Conservation (phyloP, 2,329 filamentous ascomycete species). For the Colletotrichum phormii region DNA sequence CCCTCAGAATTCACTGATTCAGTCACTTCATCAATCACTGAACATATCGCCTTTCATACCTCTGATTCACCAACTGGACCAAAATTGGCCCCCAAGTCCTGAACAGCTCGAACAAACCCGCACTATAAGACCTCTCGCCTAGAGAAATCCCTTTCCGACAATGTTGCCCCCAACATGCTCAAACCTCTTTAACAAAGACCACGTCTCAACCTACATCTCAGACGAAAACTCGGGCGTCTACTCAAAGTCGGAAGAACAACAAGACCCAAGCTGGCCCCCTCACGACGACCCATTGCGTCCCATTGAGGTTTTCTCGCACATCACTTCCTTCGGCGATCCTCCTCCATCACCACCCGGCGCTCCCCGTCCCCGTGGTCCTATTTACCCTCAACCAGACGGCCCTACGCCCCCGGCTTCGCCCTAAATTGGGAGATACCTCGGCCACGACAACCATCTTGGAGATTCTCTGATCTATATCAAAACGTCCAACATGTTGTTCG, state of each 20-base stretch:
- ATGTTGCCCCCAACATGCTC: constrained; percentile 10
- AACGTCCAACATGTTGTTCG: not conserved
- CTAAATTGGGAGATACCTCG: not conserved
- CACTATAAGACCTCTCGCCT: not conserved
- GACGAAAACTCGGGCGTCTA: not conserved
- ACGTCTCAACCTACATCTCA: not conserved
- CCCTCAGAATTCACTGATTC: not conserved
- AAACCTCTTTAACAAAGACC: not conserved
- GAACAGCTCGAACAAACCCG: not conserved
- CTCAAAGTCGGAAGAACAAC: not conserved
- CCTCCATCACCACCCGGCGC: constrained; percentile 13
- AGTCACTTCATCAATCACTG: not conserved
- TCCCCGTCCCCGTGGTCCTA: not conserved
- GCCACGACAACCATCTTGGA: not conserved
- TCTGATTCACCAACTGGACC: not conserved
- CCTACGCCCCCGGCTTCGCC: constrained; percentile 8
- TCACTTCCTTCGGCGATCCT: not conserved
- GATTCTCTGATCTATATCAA: not conserved
- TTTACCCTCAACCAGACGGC: not conserved
- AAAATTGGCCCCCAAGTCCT: not conserved
- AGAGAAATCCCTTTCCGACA: not conserved
- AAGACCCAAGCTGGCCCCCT: not conserved
- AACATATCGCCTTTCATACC: not conserved
- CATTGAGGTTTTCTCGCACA: not conserved
- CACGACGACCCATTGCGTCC: not conserved